Evolutionary conservation across 306 rosid genomes (phyloP).

Genomic region (Malus domestica): DNA sequence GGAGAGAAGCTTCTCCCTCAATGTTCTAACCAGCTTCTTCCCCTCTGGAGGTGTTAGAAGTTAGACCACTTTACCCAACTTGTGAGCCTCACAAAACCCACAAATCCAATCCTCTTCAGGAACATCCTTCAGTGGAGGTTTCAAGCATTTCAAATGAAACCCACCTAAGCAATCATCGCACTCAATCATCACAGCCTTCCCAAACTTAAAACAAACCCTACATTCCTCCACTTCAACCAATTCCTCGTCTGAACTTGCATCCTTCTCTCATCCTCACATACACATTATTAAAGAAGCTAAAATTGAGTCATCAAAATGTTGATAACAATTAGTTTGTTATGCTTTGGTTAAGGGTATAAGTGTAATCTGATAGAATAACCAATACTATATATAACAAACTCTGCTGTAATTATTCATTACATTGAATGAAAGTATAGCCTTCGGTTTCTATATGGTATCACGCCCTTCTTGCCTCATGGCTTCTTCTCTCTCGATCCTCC

Average conservation of each 20-base stretch:
- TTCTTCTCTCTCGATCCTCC: too few species aligned
- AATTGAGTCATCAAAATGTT: too few species aligned
- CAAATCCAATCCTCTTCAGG: conserved; percentile 92
- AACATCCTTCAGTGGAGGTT: conserved; percentile 64
- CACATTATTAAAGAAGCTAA: conserved; percentile 24
- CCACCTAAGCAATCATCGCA: conserved; percentile 89
- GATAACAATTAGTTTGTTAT: too few species aligned
- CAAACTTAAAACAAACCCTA: conserved; percentile 55
- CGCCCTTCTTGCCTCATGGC: too few species aligned
- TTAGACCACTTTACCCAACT: conserved; percentile 45
- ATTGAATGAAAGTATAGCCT: too few species aligned
- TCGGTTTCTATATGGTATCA: too few species aligned
- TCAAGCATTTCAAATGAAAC: conserved; percentile 82
- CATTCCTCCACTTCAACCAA: conserved; percentile 70
- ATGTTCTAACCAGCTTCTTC: conserved; percentile 54
- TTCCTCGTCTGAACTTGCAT: conserved; percentile 55
- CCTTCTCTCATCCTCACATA: conserved; percentile 82
- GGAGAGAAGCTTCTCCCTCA: conserved; percentile 80
- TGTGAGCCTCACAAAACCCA: conserved; percentile 58
- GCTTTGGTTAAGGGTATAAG: too few species aligned
- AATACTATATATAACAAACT: too few species aligned
- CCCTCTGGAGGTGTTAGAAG: conserved; percentile 61
- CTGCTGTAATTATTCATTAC: too few species aligned
- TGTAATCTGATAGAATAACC: too few species aligned
- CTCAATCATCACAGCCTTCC: conserved; percentile 64